Evolutionary conservation across 306 rosid genomes (phyloP).

Genomic region (Spatholobus suberectus): DNA sequence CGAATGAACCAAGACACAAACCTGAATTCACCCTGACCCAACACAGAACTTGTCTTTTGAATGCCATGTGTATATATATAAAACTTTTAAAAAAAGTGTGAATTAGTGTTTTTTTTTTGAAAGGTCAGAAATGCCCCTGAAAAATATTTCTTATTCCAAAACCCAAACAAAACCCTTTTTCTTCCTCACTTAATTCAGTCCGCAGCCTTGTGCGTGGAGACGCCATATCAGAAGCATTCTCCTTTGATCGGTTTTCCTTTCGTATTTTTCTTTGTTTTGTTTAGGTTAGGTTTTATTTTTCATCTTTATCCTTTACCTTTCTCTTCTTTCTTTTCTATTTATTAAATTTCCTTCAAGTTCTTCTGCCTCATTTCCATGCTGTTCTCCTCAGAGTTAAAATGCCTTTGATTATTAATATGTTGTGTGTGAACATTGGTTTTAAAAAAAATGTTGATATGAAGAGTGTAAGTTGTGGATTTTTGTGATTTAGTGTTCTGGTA

Average conservation of each 20-base stretch:
- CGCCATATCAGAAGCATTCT: neutral
- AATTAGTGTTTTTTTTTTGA: neutral
- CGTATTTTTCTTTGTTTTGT: neutral
- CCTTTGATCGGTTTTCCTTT: neutral
- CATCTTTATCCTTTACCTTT: neutral
- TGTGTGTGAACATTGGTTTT: neutral
- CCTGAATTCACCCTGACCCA: neutral
- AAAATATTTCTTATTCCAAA: neutral
- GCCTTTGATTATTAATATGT: neutral
- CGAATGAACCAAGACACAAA: neutral
- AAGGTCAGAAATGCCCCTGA: slow-evolving; percentile 19
- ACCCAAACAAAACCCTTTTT: slow-evolving; percentile 31
- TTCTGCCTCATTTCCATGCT: slow-evolving; percentile 1
- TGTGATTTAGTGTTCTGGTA: neutral
- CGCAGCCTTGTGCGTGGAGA: slow-evolving; percentile 22
- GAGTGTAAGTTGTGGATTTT: neutral
- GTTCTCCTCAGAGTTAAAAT: neutral
- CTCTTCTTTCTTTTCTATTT: neutral
- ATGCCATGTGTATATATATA: no score
- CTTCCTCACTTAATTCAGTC: neutral
- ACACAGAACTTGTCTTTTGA: neutral
- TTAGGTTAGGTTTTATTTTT: neutral
- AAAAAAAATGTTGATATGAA: neutral
- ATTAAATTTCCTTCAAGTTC: neutral
- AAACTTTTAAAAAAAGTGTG: no score